Conservation (phyloP, 2,329 filamentous ascomycete genomes). For the Aspergillus felis region DNA sequence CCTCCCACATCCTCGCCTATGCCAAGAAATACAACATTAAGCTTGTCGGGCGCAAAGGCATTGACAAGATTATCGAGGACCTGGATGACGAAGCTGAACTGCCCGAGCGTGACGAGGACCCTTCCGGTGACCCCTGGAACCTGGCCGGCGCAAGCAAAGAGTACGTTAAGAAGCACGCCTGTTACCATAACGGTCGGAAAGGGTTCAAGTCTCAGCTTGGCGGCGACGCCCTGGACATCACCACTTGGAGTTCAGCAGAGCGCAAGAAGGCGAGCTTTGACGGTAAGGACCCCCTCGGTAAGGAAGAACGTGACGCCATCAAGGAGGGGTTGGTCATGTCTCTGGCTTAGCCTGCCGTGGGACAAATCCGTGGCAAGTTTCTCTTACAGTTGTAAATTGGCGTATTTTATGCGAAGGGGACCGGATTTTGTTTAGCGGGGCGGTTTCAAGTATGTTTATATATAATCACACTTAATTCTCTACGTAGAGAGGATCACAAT, state of each 20-base stretch:
- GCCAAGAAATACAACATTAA: conserved; percentile 15
- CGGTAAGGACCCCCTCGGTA: conserved; percentile 36
- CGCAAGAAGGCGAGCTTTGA: conserved; percentile 31
- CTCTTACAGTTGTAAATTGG: neutral
- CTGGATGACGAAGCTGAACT: conserved; percentile 11
- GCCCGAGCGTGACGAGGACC: neutral
- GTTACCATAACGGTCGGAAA: neutral
- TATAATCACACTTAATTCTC: neutral
- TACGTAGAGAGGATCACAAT: neutral
- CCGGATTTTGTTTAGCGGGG: no score
- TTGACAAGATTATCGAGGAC: conserved; percentile 22
- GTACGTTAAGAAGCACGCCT: no score
- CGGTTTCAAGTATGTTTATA: neutral
- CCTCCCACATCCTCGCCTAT: conserved; percentile 11
- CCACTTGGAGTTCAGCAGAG: conserved; percentile 29
- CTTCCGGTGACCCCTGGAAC: neutral
- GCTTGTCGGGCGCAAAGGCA: conserved; percentile 10
- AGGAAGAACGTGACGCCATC: conserved; percentile 31
- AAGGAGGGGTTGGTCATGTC: conserved; percentile 35
- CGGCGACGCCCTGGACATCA: conserved; percentile 38
- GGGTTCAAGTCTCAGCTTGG: conserved; percentile 20
- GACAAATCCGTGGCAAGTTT: neutral
- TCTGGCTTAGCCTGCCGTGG: neutral
- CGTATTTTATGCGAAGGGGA: no score
- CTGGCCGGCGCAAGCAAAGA: neutral